Evolutionary conservation across 202 grass and related monocot species (phyloP).

Genomic region (Dendrocalamus latiflorus): DNA sequence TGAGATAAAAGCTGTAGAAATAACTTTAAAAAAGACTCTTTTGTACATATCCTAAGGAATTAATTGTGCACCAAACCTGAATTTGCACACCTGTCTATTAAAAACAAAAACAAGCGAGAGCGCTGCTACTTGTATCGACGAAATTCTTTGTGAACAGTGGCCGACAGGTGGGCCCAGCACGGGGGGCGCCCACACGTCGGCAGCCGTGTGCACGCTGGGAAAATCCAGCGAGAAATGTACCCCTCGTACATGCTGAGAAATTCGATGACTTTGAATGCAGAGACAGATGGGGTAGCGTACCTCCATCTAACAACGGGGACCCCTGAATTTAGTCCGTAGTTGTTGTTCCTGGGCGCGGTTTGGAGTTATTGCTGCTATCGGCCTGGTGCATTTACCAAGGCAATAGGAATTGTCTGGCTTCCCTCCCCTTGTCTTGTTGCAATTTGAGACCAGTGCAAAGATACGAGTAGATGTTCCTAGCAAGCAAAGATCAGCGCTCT

Average conservation of each 20-base stretch:
- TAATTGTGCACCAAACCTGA: background rate
- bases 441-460: slow-evolving; percentile 16
- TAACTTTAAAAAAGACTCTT: too few relatives aligned
- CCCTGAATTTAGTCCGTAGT: slow-evolving; percentile 22
- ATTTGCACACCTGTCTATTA: background rate
- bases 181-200: background rate
- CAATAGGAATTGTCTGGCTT: too few relatives aligned
- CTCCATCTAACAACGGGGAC: slow-evolving; percentile 26
- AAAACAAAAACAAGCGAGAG: background rate
- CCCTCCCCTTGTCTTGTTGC: background rate
- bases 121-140: background rate
- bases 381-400: too few relatives aligned
- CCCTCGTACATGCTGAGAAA: background rate
- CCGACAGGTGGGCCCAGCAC: background rate
- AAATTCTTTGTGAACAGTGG: too few relatives aligned
- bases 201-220: background rate
- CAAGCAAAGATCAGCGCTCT: background rate
- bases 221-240: background rate
- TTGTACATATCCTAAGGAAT: too few relatives aligned
- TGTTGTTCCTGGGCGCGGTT: slow-evolving; percentile 2
- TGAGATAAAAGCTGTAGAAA: too few relatives aligned
- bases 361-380: slow-evolving; percentile 44
- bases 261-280: slow-evolving; percentile 29
- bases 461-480: background rate
- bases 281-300: background rate